Conservation (phyloP, 164 flowering plant genomes). For the Umbellularia californica region DNA sequence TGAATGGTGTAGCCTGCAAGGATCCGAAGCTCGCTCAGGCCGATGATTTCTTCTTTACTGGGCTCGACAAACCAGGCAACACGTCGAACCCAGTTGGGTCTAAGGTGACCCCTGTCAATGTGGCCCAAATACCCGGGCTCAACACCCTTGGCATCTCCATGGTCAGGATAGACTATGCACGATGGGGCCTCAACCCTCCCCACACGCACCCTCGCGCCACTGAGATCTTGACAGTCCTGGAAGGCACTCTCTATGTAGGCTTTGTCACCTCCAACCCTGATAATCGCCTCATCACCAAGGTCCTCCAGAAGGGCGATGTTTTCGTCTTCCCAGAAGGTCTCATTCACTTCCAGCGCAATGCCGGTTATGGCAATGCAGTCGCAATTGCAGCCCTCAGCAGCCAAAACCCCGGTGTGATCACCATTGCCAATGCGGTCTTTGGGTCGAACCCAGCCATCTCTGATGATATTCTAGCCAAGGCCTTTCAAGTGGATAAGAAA, state of each 20-base stretch:
- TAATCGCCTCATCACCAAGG: slow-evolving; percentile 1
- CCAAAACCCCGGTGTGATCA: slow-evolving; percentile 9
- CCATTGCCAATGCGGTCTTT: slow-evolving; percentile 6
- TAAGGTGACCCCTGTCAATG: neutral
- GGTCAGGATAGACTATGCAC: neutral
- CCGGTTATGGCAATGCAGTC: neutral
- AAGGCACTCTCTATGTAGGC: neutral
- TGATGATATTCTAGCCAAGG: neutral
- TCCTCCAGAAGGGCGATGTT: slow-evolving; percentile 7
- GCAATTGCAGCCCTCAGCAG: slow-evolving; percentile 3
- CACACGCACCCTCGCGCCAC: slow-evolving; percentile 1
- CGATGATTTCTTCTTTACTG: neutral
- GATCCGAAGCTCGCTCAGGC: neutral
- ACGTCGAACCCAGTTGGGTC: neutral
- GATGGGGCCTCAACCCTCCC: neutral
- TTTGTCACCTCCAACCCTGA: slow-evolving; percentile 3
- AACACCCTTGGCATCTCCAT: neutral
- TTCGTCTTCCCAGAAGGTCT: slow-evolving; percentile 5
- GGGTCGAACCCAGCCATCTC: slow-evolving; percentile 5
- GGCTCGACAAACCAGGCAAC: neutral
- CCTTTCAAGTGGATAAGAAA: slow-evolving; percentile 7
- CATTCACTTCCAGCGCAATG: neutral
- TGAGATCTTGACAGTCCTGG: slow-evolving; percentile 1
- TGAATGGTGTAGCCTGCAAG: slow-evolving; percentile 8
- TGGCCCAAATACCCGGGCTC: neutral